phyloP scores from a whole-genome alignment of 352 stramenopile species.

The Phytopythium kandeliae region DNA sequence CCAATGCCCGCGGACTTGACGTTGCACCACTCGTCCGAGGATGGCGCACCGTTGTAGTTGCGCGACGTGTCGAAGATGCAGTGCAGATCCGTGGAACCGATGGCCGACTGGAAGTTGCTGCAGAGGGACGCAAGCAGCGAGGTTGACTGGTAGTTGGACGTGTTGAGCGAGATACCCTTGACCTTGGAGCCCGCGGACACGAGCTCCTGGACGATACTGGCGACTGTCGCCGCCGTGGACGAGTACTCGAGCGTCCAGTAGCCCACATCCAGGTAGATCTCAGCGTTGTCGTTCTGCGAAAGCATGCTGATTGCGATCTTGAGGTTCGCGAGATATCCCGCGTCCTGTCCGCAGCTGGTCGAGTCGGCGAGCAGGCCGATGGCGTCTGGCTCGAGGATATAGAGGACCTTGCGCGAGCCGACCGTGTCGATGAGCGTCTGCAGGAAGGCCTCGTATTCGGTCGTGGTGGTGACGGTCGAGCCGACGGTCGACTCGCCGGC shows the following conservation, averaged over 20 bases:
- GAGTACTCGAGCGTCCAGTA: constrained; percentile 48
- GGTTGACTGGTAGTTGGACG: constrained; percentile 69
- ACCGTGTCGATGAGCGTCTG: constrained; percentile 33
- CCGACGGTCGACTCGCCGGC: constrained; percentile 35
- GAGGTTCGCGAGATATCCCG: constrained; percentile 45
- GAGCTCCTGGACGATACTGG: constrained; percentile 34
- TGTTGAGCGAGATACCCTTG: constrained; percentile 74
- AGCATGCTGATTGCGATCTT: constrained; percentile 38
- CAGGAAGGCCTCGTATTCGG: constrained; percentile 46
- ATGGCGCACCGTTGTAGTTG: constrained; percentile 40
- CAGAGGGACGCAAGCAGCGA: constrained; percentile 40
- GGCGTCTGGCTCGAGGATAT: constrained; percentile 65
- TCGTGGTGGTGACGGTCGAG: constrained; percentile 28
- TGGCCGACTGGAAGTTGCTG: constrained; percentile 46
- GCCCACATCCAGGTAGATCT: constrained; percentile 70
- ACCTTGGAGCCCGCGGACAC: constrained; percentile 18
- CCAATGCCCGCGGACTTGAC: constrained; percentile 54
- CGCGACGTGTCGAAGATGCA: constrained; percentile 67
- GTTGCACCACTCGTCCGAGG: constrained; percentile 65
- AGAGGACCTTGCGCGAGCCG: constrained; percentile 53
- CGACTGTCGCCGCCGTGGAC: constrained; percentile 17
- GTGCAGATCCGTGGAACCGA: constrained; percentile 26
- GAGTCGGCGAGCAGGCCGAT: constrained; percentile 43
- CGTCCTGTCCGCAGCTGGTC: constrained; percentile 25
- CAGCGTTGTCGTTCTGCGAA: constrained; percentile 52